Conservation (phyloP, 2,329 filamentous ascomycete genomes). For the Pestalotiopsis sp. region DNA sequence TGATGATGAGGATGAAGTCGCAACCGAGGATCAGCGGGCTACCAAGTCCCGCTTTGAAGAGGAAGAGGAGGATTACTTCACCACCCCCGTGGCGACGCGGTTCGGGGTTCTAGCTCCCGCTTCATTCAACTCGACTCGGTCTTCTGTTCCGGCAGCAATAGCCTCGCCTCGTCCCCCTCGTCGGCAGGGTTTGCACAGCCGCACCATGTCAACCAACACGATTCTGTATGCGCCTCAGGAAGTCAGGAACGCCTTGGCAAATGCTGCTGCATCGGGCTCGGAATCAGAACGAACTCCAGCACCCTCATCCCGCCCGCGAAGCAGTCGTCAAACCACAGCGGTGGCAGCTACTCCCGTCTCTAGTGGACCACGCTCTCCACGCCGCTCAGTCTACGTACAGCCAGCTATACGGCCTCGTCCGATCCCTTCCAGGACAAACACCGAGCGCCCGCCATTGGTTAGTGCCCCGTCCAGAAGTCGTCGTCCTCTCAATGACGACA, state of each 20-base stretch:
- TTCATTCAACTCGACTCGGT: slow-evolving; percentile 30
- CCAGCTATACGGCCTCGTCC: slow-evolving; percentile 57
- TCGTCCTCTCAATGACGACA: slow-evolving; percentile 66
- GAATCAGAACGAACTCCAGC: slow-evolving; percentile 32
- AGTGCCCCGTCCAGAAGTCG: slow-evolving; percentile 47
- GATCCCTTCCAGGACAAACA: slow-evolving; percentile 58
- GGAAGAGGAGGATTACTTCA: slow-evolving; percentile 56
- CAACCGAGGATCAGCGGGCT: slow-evolving; percentile 36
- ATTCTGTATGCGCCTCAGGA: slow-evolving; percentile 79
- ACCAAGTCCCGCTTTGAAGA: slow-evolving; percentile 29
- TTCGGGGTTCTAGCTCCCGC: slow-evolving; percentile 37
- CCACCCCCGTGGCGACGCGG: slow-evolving; percentile 48
- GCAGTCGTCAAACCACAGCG: slow-evolving; percentile 38
- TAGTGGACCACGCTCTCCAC: slow-evolving; percentile 48
- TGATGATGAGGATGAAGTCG: slow-evolving; percentile 63
- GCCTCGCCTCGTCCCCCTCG: slow-evolving; percentile 35
- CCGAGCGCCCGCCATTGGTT: slow-evolving; percentile 57
- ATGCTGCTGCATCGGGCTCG: slow-evolving; percentile 38
- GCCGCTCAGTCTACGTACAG: slow-evolving; percentile 43
- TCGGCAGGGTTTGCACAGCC: slow-evolving; percentile 58
- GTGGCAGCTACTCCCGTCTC: slow-evolving; percentile 37
- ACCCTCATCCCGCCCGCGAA: slow-evolving; percentile 36
- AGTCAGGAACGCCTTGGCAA: slow-evolving; percentile 33
- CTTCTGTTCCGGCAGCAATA: slow-evolving; percentile 26
- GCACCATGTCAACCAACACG: slow-evolving; percentile 80